Conservation (phyloP, 164 flowering plant species). For the Echeveria elegans region DNA sequence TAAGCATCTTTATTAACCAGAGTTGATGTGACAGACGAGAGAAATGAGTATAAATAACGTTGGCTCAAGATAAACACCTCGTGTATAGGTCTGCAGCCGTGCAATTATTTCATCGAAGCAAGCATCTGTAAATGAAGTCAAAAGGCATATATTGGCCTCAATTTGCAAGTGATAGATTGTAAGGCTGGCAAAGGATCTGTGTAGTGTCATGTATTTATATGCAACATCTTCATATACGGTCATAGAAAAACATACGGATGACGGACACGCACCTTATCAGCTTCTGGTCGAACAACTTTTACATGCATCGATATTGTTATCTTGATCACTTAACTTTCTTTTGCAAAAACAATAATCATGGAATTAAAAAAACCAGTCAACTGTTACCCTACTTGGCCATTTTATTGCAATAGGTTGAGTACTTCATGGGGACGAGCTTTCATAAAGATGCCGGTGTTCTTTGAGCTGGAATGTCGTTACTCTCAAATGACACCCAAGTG, state of each 20-base stretch:
- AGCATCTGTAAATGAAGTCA: conserved; percentile 87
- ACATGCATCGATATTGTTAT: neutral
- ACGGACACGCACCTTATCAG: conserved; percentile 55
- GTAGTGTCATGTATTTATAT: neutral
- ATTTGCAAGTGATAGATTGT: conserved; percentile 37
- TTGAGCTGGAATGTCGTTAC: conserved; percentile 50
- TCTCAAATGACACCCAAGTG: neutral
- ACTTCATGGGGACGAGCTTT: conserved; percentile 85
- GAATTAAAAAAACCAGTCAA: conserved; percentile 2
- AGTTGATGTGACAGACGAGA: neutral
- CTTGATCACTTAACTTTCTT: neutral
- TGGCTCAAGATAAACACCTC: conserved; percentile 36
- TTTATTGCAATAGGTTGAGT: conserved; percentile 46
- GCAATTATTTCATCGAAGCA: conserved; percentile 84
- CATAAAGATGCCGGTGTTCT: conserved; percentile 38
- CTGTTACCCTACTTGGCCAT: conserved; percentile 37
- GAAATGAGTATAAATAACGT: neutral
- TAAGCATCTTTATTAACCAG: neutral
- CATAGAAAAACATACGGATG: too few relatives aligned
- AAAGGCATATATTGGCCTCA: conserved; percentile 83
- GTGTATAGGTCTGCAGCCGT: conserved; percentile 46
- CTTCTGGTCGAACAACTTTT: conserved; percentile 60
- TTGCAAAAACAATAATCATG: neutral
- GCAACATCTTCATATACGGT: neutral
- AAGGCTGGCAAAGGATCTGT: neutral